Conservation (phyloP, 2,329 filamentous ascomycete species). For the Claviceps citrina region DNA sequence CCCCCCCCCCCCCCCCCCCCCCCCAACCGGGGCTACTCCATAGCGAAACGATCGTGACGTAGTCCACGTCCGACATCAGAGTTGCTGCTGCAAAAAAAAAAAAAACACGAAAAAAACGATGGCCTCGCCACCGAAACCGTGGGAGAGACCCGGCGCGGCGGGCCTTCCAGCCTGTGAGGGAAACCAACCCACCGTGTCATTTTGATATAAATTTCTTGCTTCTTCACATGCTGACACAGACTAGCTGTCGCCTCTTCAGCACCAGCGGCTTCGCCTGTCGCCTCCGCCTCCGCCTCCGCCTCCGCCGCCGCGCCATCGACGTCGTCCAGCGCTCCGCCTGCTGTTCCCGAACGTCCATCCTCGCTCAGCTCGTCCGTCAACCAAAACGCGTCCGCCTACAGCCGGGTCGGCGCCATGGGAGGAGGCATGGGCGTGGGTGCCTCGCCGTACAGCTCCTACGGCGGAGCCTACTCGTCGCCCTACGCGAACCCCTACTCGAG, state of each 20-base stretch:
- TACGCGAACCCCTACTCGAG: conserved; percentile 29
- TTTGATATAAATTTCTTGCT: too few relatives aligned
- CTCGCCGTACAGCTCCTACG: conserved; percentile 32
- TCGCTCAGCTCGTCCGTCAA: conserved; percentile 68
- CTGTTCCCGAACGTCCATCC: conserved; percentile 66
- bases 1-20: too few relatives aligned
- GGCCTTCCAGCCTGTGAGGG: background rate
- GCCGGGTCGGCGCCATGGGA: conserved; percentile 29
- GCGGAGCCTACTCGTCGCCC: conserved; percentile 23
- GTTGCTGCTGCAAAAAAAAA: too few relatives aligned
- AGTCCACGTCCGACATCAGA: too few relatives aligned
- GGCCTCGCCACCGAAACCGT: conserved; percentile 89
- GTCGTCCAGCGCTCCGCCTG: conserved; percentile 40
- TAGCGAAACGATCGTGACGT: conserved; percentile 1
- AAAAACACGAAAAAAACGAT: too few relatives aligned
- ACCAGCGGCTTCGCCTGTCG: conserved; percentile 10
- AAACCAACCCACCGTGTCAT: too few relatives aligned
- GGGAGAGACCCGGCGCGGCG: conserved; percentile 66
- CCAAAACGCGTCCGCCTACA: conserved; percentile 75
- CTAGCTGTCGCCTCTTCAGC: conserved; percentile 21
- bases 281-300: conserved; percentile 22
- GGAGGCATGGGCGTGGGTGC: conserved; percentile 27
- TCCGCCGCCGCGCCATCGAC: conserved; percentile 23
- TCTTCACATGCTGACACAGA: conserved; percentile 13
- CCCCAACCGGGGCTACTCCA: too few relatives aligned